Evolutionary conservation across 2,329 filamentous ascomycete genomes (phyloP), one percentile per base, ranked within the genome.

Genomic region (Macrophomina phaseolina): DNA sequence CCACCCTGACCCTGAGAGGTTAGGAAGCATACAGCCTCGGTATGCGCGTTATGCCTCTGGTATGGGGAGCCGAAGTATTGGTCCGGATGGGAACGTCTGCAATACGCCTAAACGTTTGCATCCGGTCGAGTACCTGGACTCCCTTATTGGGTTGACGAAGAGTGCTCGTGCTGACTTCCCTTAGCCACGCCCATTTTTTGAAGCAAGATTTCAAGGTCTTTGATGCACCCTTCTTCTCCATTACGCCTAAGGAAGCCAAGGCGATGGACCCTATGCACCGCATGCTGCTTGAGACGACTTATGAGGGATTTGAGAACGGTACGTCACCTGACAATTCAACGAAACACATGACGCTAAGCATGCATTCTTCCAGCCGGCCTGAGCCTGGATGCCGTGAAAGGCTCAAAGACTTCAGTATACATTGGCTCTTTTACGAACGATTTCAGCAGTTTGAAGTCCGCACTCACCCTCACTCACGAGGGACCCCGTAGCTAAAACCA

Each of bases 1-100:
- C 68, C 79, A 80, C 67, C 79, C 79, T 1, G 65, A 68, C 52
- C 52, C 67, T 12, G 64, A 61, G 9, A 67, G 66, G 36, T 40
- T 65, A 8, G 68, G 69, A 23, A 49, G 40, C 30, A 49, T 62
- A 30, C 55, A 58, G 55, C 55, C 55, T 45, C 36, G 55, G 55
- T 58, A 36, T 12, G 52, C 32, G 9, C 36, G 36, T 38, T 38
- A 12, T 38, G 23, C 23, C 23, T 23, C 3, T 38, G 36, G 11
- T 12, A 38, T 38, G 36, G 36, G 36, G 11, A 38, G 36, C 11
- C 11, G 2, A 4, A 38, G 36, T 12, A 38, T 12, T 38, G 7
- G 36, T 38, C 36, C 11, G 36, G 36, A 7, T 38, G 36, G 7
- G 36, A 12, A 38, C 11, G 36, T 38, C 1, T 8, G 6, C 36